A percentile compares a stretch with the other conserved stretches of the same genome.
Conservation (phyloP, 768 basidiomycete genomes). For the Podaxis sp. region DNA sequence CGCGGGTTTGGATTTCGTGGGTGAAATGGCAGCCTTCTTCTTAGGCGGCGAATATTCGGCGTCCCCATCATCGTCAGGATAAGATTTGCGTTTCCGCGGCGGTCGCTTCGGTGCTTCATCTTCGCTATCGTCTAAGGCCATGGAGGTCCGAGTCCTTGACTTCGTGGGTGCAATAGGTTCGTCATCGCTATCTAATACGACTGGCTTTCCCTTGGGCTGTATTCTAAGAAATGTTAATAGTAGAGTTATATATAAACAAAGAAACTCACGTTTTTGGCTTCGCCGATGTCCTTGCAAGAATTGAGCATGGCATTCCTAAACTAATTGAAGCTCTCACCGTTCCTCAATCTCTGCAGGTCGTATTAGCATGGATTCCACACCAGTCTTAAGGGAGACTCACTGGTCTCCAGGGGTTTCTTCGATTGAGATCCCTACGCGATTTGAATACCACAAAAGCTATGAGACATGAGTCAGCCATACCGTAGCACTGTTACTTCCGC, state of each 20-base stretch:
- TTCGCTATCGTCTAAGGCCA: conserved; percentile 29
- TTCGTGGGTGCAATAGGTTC: conserved; percentile 18
- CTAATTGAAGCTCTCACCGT: background rate
- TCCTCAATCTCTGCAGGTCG: background rate
- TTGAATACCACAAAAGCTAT: background rate
- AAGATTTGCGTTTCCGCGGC: conserved; percentile 2
- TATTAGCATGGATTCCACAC: background rate
- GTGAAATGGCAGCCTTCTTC: conserved; percentile 32
- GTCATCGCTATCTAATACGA: conserved; percentile 26
- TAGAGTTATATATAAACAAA: background rate
- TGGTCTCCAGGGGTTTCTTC: background rate
- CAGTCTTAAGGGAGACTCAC: background rate
- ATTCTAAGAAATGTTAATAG: background rate
- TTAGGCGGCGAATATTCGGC: conserved; percentile 28
- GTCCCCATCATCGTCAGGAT: conserved; percentile 15
- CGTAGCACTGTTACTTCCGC: conserved; percentile 4
- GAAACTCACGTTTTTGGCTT: background rate
- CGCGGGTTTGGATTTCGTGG: conserved; percentile 18
- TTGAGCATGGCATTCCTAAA: background rate
- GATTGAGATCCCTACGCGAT: background rate
- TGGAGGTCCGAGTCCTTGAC: conserved; percentile 11
- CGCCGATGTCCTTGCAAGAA: background rate
- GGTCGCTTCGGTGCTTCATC: conserved; percentile 22
- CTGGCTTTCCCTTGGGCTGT: conserved; percentile 11
- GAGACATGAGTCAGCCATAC: background rate